Percentiles rank a stretch among this genome's conserved stretches.
phyloP scores from a whole-genome alignment of 495 filamentous ascomycete species.

The Podospora appendiculata region DNA sequence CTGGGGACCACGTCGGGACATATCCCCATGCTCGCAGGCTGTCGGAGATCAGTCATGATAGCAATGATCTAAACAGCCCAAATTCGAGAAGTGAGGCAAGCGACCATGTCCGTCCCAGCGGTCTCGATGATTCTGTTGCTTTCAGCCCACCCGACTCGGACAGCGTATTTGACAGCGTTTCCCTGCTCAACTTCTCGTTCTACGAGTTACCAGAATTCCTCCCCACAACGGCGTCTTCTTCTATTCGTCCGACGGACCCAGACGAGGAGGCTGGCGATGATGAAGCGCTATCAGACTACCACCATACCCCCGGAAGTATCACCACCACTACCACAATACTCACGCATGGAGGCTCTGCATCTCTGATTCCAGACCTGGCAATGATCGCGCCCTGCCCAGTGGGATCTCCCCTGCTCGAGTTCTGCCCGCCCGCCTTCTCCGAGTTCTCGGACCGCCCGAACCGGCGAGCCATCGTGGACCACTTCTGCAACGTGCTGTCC shows the following conservation, averaged over 20 bases:
- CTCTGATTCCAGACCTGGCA: constrained; percentile 28
- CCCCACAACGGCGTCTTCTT: too few relatives aligned
- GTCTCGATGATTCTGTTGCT: constrained; percentile 13
- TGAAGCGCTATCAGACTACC: not conserved
- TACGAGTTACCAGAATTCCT: not conserved
- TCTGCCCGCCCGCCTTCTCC: constrained; percentile 42
- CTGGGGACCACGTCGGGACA: not conserved
- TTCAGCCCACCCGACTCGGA: constrained; percentile 24
- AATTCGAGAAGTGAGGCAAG: not conserved
- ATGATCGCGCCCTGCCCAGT: constrained; percentile 41
- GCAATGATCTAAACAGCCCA: constrained; percentile 2
- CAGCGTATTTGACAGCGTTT: constrained; percentile 7
- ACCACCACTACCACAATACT: not conserved
- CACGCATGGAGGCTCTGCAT: constrained; percentile 8
- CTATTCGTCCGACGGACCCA: not conserved
- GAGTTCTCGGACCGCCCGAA: constrained; percentile 49
- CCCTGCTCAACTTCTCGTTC: not conserved
- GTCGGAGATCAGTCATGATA: constrained; percentile 13
- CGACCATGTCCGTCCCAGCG: constrained; percentile 5
- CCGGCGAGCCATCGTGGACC: constrained; percentile 48
- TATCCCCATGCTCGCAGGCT: constrained; percentile 6
- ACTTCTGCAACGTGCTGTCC: constrained; percentile 56
- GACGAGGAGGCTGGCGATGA: not conserved
- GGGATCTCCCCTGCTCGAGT: constrained; percentile 41
- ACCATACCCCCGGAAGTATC: not conserved